A percentile compares a stretch with the other conserved stretches of the same genome.
phyloP scores from a whole-genome alignment of 2,329 filamentous ascomycete species.

The Orbilia quercus region DNA sequence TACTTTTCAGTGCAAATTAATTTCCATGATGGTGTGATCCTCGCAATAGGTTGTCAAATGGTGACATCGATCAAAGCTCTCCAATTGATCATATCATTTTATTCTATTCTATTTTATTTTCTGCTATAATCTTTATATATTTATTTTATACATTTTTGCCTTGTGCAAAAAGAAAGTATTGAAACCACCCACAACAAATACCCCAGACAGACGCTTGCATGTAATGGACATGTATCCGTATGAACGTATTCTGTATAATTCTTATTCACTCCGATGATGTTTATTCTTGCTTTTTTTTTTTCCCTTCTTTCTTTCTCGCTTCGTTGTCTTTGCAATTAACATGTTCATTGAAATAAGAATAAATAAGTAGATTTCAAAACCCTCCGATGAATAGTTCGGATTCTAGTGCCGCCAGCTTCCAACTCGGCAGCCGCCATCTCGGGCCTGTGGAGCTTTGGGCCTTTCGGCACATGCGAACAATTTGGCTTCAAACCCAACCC shows the following conservation, averaged over 20 bases:
- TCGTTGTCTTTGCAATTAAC: too few species aligned
- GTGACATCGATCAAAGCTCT: slow-evolving; percentile 42
- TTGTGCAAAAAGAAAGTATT: slow-evolving; percentile 41
- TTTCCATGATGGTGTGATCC: slow-evolving; percentile 53
- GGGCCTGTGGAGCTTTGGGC: slow-evolving; percentile 51
- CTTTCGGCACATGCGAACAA: slow-evolving; percentile 48
- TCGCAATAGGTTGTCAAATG: slow-evolving; percentile 52
- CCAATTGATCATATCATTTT: too few species aligned
- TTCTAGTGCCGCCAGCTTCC: not conserved
- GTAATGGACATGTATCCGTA: too few species aligned
- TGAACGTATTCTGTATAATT: too few species aligned
- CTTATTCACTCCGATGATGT: too few species aligned
- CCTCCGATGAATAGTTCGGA: not conserved
- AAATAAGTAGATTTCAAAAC: too few species aligned
- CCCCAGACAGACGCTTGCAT: too few species aligned
- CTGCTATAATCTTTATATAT: too few species aligned
- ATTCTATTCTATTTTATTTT: too few species aligned
- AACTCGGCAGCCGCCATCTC: slow-evolving; percentile 36
- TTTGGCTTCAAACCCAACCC: slow-evolving; percentile 27
- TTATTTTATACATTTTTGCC: too few species aligned
- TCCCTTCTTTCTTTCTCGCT: slow-evolving; percentile 20
- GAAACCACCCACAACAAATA: not conserved
- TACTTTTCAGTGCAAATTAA: slow-evolving; percentile 8
- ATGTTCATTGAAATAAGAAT: not conserved
- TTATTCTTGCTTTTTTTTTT: slow-evolving; percentile 5